Conservation (phyloP, 2,329 filamentous ascomycete species). For the Plenodomus tracheiphilus region DNA sequence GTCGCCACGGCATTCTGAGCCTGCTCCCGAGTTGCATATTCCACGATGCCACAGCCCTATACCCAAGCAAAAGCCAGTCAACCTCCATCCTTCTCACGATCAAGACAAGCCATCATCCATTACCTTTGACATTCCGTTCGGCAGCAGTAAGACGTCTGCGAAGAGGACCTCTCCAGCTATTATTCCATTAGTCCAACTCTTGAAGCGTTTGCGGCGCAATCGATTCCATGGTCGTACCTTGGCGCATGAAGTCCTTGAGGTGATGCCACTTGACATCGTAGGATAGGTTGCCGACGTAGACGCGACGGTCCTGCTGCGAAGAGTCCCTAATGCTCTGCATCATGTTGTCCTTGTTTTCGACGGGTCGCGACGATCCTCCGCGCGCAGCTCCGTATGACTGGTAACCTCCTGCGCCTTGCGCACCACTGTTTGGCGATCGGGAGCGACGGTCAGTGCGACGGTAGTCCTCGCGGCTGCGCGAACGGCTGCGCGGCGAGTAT, state of each 20-base stretch:
- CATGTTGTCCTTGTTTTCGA: conserved; percentile 93
- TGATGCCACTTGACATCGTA: conserved; percentile 99
- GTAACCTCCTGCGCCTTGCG: conserved; percentile 70
- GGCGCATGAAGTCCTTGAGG: conserved; percentile 99
- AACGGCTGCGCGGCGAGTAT: conserved; percentile 68
- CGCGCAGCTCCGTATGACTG: conserved; percentile 60
- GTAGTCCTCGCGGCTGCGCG: conserved; percentile 70
- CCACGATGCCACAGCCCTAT: conserved; percentile 99
- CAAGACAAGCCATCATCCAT: conserved; percentile 85
- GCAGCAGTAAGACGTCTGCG: conserved; percentile 98
- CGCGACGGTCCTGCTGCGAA: conserved; percentile 96
- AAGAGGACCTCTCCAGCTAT: conserved; percentile 98
- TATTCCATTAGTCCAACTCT: conserved; percentile 41
- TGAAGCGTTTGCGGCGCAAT: conserved; percentile 9
- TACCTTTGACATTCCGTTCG: conserved; percentile 99
- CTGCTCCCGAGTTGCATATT: conserved; percentile 99
- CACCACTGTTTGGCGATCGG: conserved; percentile 83
- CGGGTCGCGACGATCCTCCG: conserved; percentile 60
- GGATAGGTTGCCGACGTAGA: conserved; percentile 98
- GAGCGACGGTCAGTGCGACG: conserved; percentile 58
- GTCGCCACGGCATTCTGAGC: conserved; percentile 96
- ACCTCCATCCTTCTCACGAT: conserved; percentile 89
- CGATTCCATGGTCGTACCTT: conserved; percentile 67
- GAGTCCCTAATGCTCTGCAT: conserved; percentile 92
- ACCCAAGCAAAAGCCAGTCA: conserved; percentile 88